Percentiles rank a stretch among this genome's conserved stretches.
phyloP scores from a whole-genome alignment of 805 yeast species.

The Grigorovia transvaalensis region DNA sequence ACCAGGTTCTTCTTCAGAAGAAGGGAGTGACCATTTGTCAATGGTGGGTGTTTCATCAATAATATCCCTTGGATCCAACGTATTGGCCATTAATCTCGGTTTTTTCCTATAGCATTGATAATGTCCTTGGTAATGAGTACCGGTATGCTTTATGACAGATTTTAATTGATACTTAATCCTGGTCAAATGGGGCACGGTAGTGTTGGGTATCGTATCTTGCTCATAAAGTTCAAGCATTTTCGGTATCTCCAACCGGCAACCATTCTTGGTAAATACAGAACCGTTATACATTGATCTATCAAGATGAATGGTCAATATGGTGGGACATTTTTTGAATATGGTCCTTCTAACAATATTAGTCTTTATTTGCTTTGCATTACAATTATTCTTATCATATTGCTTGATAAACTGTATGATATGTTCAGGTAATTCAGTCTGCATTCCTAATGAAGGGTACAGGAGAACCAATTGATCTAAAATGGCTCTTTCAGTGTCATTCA shows the following conservation, averaged over 20 bases:
- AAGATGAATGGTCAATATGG: slow-evolving; percentile 65
- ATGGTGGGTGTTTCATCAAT: background rate
- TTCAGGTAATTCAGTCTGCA: slow-evolving; percentile 57
- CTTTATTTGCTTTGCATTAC: slow-evolving; percentile 37
- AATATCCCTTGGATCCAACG: slow-evolving; percentile 12
- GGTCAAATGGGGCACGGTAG: slow-evolving; percentile 9
- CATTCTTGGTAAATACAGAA: slow-evolving; percentile 56
- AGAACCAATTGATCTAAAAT: slow-evolving; percentile 30
- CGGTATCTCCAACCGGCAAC: slow-evolving; percentile 59
- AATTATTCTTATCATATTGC: slow-evolving; percentile 35
- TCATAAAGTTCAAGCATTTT: slow-evolving; percentile 46
- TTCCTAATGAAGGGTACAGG: slow-evolving; percentile 32
- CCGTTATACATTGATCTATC: slow-evolving; percentile 75
- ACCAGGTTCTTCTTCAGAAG: background rate
- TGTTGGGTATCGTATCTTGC: slow-evolving; percentile 9
- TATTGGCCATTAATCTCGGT: slow-evolving; percentile 35
- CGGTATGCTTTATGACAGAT: slow-evolving; percentile 76
- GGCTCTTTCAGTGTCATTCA: slow-evolving; percentile 15
- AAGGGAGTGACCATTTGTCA: background rate
- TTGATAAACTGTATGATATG: slow-evolving; percentile 39
- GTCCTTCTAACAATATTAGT: slow-evolving; percentile 62
- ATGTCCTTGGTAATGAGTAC: slow-evolving; percentile 83
- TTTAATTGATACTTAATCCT: slow-evolving; percentile 45
- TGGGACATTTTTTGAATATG: slow-evolving; percentile 55
- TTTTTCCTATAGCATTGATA: slow-evolving; percentile 81